Conservation (phyloP, 2,329 filamentous ascomycete genomes). For the Ambrosiella cleistominuta region DNA sequence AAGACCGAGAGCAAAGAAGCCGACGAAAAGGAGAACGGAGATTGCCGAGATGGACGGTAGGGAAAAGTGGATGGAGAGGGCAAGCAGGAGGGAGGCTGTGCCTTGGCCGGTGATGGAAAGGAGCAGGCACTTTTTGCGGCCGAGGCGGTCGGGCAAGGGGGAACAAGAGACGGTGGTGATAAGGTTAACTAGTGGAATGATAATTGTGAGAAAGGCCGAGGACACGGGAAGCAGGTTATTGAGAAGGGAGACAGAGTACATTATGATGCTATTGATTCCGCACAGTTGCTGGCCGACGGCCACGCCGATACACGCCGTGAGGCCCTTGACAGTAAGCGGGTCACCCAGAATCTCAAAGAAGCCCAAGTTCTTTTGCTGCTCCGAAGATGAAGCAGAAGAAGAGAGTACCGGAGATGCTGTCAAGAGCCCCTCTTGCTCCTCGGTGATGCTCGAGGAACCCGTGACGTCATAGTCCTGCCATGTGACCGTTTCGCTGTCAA, state of each 20-base stretch:
- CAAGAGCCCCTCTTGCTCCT: slow-evolving; percentile 58
- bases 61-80: slow-evolving; percentile 58
- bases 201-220: slow-evolving; percentile 68
- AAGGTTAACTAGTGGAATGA: slow-evolving; percentile 76
- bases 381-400: slow-evolving; percentile 3
- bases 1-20: slow-evolving; percentile 74
- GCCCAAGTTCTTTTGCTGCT: slow-evolving; percentile 29
- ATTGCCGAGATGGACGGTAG: slow-evolving; percentile 63
- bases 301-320: slow-evolving; percentile 70
- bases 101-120: slow-evolving; percentile 76
- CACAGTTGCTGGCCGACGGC: slow-evolving; percentile 90
- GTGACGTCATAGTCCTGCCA: slow-evolving; percentile 27
- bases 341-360: slow-evolving; percentile 51
- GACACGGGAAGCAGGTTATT: slow-evolving; percentile 63
- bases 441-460: slow-evolving; percentile 23
- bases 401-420: slow-evolving; percentile 16
- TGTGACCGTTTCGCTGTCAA: slow-evolving; percentile 52
- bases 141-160: slow-evolving; percentile 70
- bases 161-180: slow-evolving; percentile 65
- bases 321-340: slow-evolving; percentile 50
- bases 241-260: slow-evolving; percentile 91
- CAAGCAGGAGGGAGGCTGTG: slow-evolving; percentile 55
- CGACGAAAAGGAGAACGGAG: slow-evolving; percentile 70
- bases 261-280: slow-evolving; percentile 91
- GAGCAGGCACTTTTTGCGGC: slow-evolving; percentile 71